phyloP scores from a whole-genome alignment of 2,329 filamentous ascomycete species.

The Cladorrhinum sp. region DNA sequence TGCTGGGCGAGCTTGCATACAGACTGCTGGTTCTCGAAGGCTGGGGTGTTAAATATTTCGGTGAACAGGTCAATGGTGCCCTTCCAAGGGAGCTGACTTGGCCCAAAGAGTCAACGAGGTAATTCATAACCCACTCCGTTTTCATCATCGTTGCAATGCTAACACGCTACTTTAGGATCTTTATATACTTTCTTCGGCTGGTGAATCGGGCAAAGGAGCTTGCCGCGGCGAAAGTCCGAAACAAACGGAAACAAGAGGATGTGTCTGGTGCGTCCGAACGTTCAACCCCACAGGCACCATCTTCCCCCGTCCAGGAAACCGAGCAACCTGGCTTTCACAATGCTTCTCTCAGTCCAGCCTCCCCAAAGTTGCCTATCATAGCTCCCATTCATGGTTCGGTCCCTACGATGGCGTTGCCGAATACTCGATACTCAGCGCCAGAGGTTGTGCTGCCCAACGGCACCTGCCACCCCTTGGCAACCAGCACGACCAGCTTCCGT shows the following conservation, averaged over 20 bases:
- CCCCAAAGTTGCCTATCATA: too few species aligned
- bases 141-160: not conserved
- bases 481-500: too few species aligned
- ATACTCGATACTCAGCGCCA: not conserved
- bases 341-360: too few species aligned
- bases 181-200: not conserved
- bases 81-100: slow-evolving; percentile 14
- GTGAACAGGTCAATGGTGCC: slow-evolving; percentile 1
- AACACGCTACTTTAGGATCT: not conserved
- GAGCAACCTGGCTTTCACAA: too few species aligned
- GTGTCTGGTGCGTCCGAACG: too few species aligned
- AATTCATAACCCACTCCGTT: not conserved
- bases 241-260: too few species aligned
- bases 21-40: slow-evolving; percentile 15
- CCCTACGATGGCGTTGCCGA: not conserved
- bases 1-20: slow-evolving; percentile 14
- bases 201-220: not conserved
- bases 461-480: not conserved
- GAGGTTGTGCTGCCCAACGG: not conserved
- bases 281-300: too few species aligned
- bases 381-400: not conserved
- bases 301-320: too few species aligned
- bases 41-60: slow-evolving; percentile 22
- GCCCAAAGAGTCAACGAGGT: slow-evolving; percentile 24
- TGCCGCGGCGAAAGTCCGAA: not conserved